These are phyloP conservation scores for Paralagenidium karlingii DNA, from an alignment of 352 stramenopile genomes.

Conservation along the genomic window DNA sequence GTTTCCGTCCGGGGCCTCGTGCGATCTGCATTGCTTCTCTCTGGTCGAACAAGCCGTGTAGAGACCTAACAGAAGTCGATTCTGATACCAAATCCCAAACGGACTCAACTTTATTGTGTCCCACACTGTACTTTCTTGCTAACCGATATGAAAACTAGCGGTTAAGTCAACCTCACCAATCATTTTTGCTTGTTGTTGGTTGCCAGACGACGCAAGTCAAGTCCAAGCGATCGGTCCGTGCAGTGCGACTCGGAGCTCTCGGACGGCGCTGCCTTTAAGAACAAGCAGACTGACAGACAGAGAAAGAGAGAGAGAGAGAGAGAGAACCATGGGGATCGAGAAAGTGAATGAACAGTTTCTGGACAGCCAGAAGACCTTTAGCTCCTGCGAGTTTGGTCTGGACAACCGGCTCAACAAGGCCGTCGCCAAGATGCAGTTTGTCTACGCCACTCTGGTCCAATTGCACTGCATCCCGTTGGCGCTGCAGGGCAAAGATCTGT, in stretches of 20 bases:
- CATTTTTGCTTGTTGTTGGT: no score
- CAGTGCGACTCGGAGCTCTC: background rate
- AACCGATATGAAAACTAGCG: no score
- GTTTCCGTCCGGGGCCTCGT: no score
- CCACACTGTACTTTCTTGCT: no score
- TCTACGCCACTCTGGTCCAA: slow-evolving; percentile 92
- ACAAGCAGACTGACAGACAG: background rate
- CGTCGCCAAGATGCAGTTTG: slow-evolving; percentile 86
- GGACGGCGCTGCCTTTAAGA: background rate
- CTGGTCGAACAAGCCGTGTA: no score
- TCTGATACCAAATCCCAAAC: no score
- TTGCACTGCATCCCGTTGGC: slow-evolving; percentile 89
- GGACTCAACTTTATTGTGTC: no score
- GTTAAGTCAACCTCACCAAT: no score
- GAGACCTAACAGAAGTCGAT: no score
- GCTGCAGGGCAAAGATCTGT: slow-evolving; percentile 87
- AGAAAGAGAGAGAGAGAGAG: background rate
- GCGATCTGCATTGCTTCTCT: no score
- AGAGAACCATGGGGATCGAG: slow-evolving; percentile 14
- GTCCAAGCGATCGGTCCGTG: background rate
- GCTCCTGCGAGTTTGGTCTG: slow-evolving; percentile 77
- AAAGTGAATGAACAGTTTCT: slow-evolving; percentile 62
- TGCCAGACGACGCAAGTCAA: no score
- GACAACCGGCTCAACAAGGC: slow-evolving; percentile 88
- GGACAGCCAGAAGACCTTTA: slow-evolving; percentile 69